Percentiles rank a stretch among this genome's conserved stretches.
Evolutionary conservation across 75 land plant species (phyloP).

Genomic region (Selaginella moellendorffii): DNA sequence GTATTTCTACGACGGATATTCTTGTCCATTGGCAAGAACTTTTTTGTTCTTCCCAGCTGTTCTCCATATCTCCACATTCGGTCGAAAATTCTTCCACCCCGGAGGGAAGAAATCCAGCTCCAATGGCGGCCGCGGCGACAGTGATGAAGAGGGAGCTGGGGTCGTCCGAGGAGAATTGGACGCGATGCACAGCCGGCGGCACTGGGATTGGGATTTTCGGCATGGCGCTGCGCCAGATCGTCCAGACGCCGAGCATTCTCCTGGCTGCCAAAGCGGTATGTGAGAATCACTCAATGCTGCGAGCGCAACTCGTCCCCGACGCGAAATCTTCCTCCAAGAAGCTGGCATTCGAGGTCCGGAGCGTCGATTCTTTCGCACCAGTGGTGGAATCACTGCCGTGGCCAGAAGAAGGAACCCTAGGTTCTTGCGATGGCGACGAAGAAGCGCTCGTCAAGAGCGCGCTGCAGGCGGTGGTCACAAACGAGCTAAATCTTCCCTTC

Average conservation of each 20-base stretch:
- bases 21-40: no score
- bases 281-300: constrained; percentile 19
- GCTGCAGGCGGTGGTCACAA: constrained; percentile 18
- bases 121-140: neutral
- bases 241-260: constrained; percentile 11
- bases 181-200: constrained; percentile 19
- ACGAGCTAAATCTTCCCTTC: constrained; percentile 27
- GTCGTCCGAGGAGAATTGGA: constrained; percentile 32
- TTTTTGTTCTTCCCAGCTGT: no score
- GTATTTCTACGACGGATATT: no score
- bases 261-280: constrained; percentile 20
- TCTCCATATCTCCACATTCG: no score
- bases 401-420: constrained; percentile 16
- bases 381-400: constrained; percentile 21
- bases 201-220: constrained; percentile 26
- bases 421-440: no score
- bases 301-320: constrained; percentile 20
- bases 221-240: constrained; percentile 12
- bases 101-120: no score
- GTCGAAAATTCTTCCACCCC: no score
- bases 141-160: constrained; percentile 20
- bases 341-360: neutral
- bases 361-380: neutral
- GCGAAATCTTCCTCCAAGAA: constrained; percentile 11
- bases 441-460: constrained; percentile 15